Percentiles rank a stretch among this genome's conserved stretches.
phyloP scores from a whole-genome alignment of 129 eudicot genomes.

The Lactuca sativa region DNA sequence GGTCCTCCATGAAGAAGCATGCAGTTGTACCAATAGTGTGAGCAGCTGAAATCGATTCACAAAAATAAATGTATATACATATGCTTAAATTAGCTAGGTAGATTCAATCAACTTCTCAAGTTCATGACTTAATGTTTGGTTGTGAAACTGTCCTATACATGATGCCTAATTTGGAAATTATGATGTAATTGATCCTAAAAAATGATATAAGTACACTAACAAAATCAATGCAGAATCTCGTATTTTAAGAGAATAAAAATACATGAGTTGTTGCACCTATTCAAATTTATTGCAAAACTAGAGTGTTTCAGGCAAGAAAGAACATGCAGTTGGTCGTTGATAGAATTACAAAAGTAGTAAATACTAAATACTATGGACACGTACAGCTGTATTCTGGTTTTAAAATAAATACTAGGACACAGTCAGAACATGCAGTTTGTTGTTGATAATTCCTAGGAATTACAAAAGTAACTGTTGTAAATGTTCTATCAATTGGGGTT shows the following conservation, averaged over 20 bases:
- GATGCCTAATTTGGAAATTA: not conserved
- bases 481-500: not conserved
- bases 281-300: conserved; percentile 3
- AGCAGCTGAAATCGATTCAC: conserved; percentile 47
- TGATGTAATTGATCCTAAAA: not conserved
- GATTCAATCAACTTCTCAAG: no score
- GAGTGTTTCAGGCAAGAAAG: conserved; percentile 24
- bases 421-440: not conserved
- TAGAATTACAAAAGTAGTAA: conserved; percentile 21
- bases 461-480: not conserved
- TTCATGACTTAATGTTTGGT: no score
- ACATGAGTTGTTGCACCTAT: not conserved
- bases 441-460: conserved; percentile 2
- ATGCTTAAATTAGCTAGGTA: no score
- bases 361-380: conserved; percentile 7
- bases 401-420: conserved; percentile 17
- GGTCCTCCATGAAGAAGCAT: conserved; percentile 62
- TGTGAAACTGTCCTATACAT: no score
- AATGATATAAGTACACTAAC: not conserved
- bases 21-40: conserved; percentile 84
- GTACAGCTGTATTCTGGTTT: conserved; percentile 26
- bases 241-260: not conserved
- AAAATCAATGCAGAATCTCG: not conserved
- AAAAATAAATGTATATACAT: not conserved
- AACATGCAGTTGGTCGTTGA: conserved; percentile 30